Base-by-base conservation (phyloP, 2,329 filamentous ascomycete genomes). In the Diaporthe sp. region DNA sequence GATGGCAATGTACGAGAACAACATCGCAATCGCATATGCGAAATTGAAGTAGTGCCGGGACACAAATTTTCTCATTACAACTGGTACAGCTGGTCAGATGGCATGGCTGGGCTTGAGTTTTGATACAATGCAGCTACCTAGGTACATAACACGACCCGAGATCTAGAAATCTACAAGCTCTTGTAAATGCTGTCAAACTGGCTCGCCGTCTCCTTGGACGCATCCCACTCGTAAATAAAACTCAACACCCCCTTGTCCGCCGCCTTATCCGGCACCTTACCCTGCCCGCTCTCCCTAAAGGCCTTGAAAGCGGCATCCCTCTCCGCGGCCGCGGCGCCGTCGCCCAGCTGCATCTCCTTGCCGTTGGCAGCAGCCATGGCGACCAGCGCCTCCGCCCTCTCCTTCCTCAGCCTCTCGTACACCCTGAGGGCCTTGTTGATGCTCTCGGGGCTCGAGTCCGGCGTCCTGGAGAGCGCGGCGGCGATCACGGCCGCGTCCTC, bases 401-500 rank as follows among this genome's bases (percentile, higher is more conserved):
- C 86, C 77, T 89, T 90, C 70, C 89, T 83, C 60, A 89, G 80
- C n/a, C 84, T 80, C 81, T 90, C 87, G 78, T 90, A 90, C 1
- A 88, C 85, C 71, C 82, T 83, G 31, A 90, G 81, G 4, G 85
- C 85, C 81, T 84, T 89, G 79, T 80, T 86, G 78, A 88, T 87
- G 78, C 81, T 81, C 39, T 81, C 81, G 3, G 82, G 80, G 34
- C 78, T 79, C 9, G 81, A 71, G 58, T 83, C 80, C 34, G 84
- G 83, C 77, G 83, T 81, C 49, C 79, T 79, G n/a, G 82, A 81
- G 9, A 91, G 81, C 0, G 86, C 85, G 67, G 87, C 86, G 13
- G 80, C 80, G 47, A 79, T 61, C 13, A 73, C 90, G 0, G 88
- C 90, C 0, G 88, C 90, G 77, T 93, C 91, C 81, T 93, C 91